Base-by-base conservation (phyloP, 2,329 filamentous ascomycete species). In the Lachnellula hyalina region DNA sequence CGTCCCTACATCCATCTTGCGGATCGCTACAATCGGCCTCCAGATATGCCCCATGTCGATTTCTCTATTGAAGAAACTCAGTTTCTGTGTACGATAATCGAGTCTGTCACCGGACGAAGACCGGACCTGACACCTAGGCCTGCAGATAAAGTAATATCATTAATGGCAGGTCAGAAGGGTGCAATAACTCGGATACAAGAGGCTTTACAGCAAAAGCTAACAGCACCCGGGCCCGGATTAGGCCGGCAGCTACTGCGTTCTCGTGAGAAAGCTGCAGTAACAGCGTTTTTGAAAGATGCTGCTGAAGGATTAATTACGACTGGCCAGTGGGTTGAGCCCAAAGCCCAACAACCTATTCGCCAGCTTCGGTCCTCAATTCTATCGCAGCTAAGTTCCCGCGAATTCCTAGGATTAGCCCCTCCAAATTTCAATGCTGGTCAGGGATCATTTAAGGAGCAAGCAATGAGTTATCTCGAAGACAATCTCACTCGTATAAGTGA, bases 221-320 rank as follows among this genome's bases (percentile, higher is more conserved):
- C 44, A 40, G 46, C 34, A 19, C 52, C 54, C 6, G 54, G 48
- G 11, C 34, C 25, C 42, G 48, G 67, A 70, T 6, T 66, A 77
- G 42, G 80, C 80, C 62, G 79, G 82, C 64, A 79, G 72, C 68
- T 77, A 74, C 34, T 83, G 77, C 21, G 79, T 81, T 48, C 80
- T 77, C n/a, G 81, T 79, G 54, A 75, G 74, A 56, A 32, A 41
- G 25, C 28, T 45, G 53, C 56, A n/a, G 55, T 63, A 23, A n/a
- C 34, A 17, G 46, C 56, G 23, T 63, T 65, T 34, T 38, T 61
- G 19, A 12, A 44, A 44, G 62, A 65, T 59, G 60, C 46, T n/a
- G 51, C 51, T 40, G 45, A 51, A 19, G 53, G 56, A 15, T 42
- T 42, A 15, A 32, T 57, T 21, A 49, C 34, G 25, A 25, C 45